Evolutionary conservation across 1,284 basidiomycete species (phyloP), one percentile per base, ranked within the genome.

Genomic region (Phenoliferia sp.): DNA sequence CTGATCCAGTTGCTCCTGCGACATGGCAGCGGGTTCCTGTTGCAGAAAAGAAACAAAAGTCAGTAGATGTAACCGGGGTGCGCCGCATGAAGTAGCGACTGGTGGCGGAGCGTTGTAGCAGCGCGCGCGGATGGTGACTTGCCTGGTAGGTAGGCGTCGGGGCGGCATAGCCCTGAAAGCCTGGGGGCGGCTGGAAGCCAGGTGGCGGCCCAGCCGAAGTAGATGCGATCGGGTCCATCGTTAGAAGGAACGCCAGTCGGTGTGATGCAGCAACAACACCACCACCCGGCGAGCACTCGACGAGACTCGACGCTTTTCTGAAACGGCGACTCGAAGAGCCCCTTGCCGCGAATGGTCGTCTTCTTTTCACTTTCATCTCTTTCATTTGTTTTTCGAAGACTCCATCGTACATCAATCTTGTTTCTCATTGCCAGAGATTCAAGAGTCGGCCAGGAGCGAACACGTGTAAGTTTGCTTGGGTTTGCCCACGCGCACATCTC

Each of bases 1-100:
- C 78, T 89, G 86, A 32, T 87, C 86, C 68, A 95, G 83, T 67
- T 84, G 83, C 81, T 93, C 90, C 36, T 85, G 85, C n/a, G 88
- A 84, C 78, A 94, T 85, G 69, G 73, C 19, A 16, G 35, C 7
- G 22, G 59, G 59, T 50, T 61, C 59, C 59, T 61, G 59, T 44
- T 28, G 34, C 3, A 22, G 48, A 9, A 22, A 19, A 7, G 22
- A 6, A 26, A n/a, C 19, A 52, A 26, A 19, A 22, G 7, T 9
- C 6, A 26, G 48, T 52, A 19, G 7, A 16, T 12, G 34, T 26
- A 28, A 26, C n/a, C 2, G 28, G 4, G 29, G 16, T 26, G 15
- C 28, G n/a, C 5, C 29, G 54, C 54, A 31, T 7, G 54, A 48
- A 48, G 15, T 15, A n/a, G n/a, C 39, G 39, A 48, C 48, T 52